Conservation (phyloP, 148 eudicot genomes). For the Amaranthus hypochondriacus region DNA sequence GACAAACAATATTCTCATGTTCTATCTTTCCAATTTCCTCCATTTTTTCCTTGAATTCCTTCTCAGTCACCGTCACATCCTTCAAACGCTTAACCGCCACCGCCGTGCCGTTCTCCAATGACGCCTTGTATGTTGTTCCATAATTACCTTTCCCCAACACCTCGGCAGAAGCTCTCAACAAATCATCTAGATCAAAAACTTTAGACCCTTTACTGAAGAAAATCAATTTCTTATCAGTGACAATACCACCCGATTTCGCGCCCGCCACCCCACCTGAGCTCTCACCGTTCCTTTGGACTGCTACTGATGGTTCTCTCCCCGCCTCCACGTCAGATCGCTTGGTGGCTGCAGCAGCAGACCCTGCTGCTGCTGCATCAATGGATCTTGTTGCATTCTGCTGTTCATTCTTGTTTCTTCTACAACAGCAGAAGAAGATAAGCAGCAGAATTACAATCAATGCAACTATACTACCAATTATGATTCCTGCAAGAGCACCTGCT, state of each 20-base stretch:
- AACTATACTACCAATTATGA: slow-evolving; percentile 53
- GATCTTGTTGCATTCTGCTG: slow-evolving; percentile 1
- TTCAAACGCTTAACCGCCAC: slow-evolving; percentile 85
- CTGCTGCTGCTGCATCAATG: background rate
- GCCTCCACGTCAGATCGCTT: slow-evolving; percentile 36
- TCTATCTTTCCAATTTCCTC: slow-evolving; percentile 68
- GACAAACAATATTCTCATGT: slow-evolving; percentile 71
- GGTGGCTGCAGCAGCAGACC: slow-evolving; percentile 2
- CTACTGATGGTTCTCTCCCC: slow-evolving; percentile 12
- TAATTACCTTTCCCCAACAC: slow-evolving; percentile 93
- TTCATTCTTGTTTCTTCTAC: slow-evolving; percentile 23
- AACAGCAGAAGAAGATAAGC: slow-evolving; percentile 35
- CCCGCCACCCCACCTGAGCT: background rate
- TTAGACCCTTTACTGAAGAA: slow-evolving; percentile 44
- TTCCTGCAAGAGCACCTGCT: slow-evolving; percentile 67
- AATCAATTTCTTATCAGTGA: slow-evolving; percentile 46
- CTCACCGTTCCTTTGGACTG: slow-evolving; percentile 13
- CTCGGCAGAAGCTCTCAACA: slow-evolving; percentile 88
- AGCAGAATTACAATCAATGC: slow-evolving; percentile 38
- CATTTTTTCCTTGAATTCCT: slow-evolving; percentile 63
- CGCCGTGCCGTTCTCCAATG: slow-evolving; percentile 50
- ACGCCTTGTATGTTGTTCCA: slow-evolving; percentile 91
- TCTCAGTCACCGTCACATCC: slow-evolving; percentile 61
- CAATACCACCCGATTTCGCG: slow-evolving; percentile 14
- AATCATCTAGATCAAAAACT: slow-evolving; percentile 69